Conservation (phyloP, 345 rosid genomes). For the sweet orange (Citrus sinensis) region DVS_A1.0 CM039162.1:6482501-6483000, state of each 20-base stretch:
- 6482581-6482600: conserved; percentile 26
- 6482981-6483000: neutral
- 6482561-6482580: conserved; percentile 11
- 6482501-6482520: conserved; percentile 6
- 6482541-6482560: conserved; percentile 7
- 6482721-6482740: conserved; percentile 12
- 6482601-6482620: conserved; percentile 16
- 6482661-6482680: neutral
- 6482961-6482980: neutral
- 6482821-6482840: neutral
- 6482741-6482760: conserved; percentile 9
- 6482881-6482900: neutral
- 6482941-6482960: neutral
- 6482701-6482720: conserved; percentile 14
- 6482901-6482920: neutral
- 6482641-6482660: neutral
- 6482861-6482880: conserved; percentile 14
- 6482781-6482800: neutral
- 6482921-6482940: conserved; percentile 1
- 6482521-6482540: conserved; percentile 17
- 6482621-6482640: conserved; percentile 22
- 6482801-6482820: neutral
- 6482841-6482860: neutral
- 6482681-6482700: neutral
- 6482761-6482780: neutral